Evolutionary conservation across 1,284 basidiomycete genomes (phyloP).

Genomic region (Sanghuangporus weigelae): DNA sequence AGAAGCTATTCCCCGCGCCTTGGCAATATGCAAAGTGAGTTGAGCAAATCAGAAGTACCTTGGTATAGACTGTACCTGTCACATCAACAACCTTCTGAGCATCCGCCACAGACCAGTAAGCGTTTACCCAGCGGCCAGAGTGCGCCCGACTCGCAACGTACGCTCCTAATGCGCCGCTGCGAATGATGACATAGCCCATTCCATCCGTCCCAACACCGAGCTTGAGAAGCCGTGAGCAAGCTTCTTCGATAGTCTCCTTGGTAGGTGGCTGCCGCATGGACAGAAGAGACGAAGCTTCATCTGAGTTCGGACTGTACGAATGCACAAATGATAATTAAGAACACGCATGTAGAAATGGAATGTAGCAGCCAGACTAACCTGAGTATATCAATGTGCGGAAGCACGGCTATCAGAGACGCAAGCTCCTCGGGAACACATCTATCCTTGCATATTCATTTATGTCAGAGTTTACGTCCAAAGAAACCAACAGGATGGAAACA

Average conservation of each 20-base stretch:
- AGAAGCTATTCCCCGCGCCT: slow-evolving; percentile 86
- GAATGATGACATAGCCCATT: slow-evolving; percentile 62
- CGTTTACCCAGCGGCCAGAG: slow-evolving; percentile 64
- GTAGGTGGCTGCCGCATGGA: slow-evolving; percentile 47
- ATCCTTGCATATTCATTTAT: slow-evolving; percentile 41
- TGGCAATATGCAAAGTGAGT: neutral
- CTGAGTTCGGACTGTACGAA: slow-evolving; percentile 63
- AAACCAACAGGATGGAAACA: neutral
- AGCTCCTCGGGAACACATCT: slow-evolving; percentile 78
- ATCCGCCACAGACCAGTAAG: slow-evolving; percentile 60
- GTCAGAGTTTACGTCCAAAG: slow-evolving; percentile 2
- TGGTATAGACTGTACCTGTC: slow-evolving; percentile 52
- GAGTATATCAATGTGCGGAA: slow-evolving; percentile 58
- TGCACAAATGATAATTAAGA: slow-evolving; percentile 2
- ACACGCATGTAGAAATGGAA: neutral
- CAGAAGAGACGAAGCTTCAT: slow-evolving; percentile 65
- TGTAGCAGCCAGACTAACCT: slow-evolving; percentile 42
- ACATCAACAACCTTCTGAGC: slow-evolving; percentile 67
- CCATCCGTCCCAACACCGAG: slow-evolving; percentile 48
- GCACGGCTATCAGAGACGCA: slow-evolving; percentile 55
- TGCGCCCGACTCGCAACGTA: slow-evolving; percentile 48
- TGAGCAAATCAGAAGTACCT: neutral
- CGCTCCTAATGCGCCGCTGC: slow-evolving; percentile 73
- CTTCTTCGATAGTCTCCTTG: slow-evolving; percentile 51
- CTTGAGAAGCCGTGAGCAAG: slow-evolving; percentile 51